These are phyloP conservation scores for Fusarium albidum DNA, from an alignment of 2,329 filamentous ascomycete genomes.

Conservation along the genomic window DNA sequence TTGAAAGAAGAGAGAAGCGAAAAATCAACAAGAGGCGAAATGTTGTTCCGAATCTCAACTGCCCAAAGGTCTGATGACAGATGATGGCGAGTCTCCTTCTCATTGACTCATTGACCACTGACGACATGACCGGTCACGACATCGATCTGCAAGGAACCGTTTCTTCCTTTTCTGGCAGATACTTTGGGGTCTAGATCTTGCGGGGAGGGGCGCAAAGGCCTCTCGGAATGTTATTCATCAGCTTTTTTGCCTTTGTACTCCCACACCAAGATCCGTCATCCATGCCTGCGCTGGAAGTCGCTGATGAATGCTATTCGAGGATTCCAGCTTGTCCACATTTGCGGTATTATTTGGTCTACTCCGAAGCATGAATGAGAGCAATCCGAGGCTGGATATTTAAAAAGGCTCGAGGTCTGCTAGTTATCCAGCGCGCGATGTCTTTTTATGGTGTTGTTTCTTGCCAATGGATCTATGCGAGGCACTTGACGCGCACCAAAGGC, in stretches of 20 bases:
- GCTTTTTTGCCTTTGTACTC: slow-evolving; percentile 7
- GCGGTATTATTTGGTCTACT: no score
- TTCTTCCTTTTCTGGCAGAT: slow-evolving; percentile 24
- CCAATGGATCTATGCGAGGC: not conserved
- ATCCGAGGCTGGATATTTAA: no score
- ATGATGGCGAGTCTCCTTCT: slow-evolving; percentile 1
- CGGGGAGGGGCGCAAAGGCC: slow-evolving; percentile 12
- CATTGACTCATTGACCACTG: no score
- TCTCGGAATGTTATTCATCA: slow-evolving; percentile 6
- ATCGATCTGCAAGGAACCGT: slow-evolving; percentile 34
- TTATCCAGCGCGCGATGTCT: no score
- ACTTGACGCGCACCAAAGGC: slow-evolving; percentile 16
- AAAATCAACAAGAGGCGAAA: no score
- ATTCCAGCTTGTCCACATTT: not conserved
- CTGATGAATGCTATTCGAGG: slow-evolving; percentile 29
- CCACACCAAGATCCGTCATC: slow-evolving; percentile 30
- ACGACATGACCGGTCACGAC: slow-evolving; percentile 29
- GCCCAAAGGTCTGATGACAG: not conserved
- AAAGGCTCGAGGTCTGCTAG: no score
- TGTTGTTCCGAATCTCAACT: not conserved
- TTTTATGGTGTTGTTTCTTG: no score
- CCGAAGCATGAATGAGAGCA: slow-evolving; percentile 5
- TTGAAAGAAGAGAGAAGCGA: no score
- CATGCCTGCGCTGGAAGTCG: slow-evolving; percentile 32
- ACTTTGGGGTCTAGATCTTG: slow-evolving; percentile 21